phyloP scores from a whole-genome alignment of 2,329 filamentous ascomycete species.

The Lojkania enalia region DNA sequence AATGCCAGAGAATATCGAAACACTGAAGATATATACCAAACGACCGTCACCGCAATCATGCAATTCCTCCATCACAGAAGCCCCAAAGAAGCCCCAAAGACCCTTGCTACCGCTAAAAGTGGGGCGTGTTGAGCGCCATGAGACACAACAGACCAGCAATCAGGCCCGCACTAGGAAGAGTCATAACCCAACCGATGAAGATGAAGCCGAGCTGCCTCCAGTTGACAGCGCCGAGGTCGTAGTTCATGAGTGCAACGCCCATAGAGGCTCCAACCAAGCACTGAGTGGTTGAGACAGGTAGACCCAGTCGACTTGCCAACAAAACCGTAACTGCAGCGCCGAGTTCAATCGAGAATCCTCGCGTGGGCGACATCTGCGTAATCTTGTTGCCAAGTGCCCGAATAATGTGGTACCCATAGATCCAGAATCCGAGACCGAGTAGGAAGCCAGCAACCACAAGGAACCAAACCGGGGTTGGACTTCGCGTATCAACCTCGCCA shows the following conservation, averaged over 20 bases:
- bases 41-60: too few species aligned
- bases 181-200: conserved; percentile 48
- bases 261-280: conserved; percentile 46
- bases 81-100: too few species aligned
- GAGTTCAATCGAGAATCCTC: conserved; percentile 48
- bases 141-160: conserved; percentile 46
- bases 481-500: conserved; percentile 50
- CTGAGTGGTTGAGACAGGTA: conserved; percentile 67
- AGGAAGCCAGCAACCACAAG: conserved; percentile 57
- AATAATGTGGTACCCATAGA: conserved; percentile 68
- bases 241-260: conserved; percentile 35
- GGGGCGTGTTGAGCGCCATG: conserved; percentile 50
- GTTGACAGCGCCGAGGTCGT: conserved; percentile 45
- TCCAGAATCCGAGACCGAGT: conserved; percentile 62
- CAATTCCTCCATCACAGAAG: too few species aligned
- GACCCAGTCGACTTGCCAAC: conserved; percentile 62
- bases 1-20: too few species aligned
- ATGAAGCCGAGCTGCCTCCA: conserved; percentile 48
- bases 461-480: conserved; percentile 63
- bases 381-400: conserved; percentile 63
- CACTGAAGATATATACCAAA: too few species aligned
- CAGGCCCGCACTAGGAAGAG: conserved; percentile 48
- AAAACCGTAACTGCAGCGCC: conserved; percentile 64
- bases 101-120: too few species aligned
- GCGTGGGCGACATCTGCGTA: conserved; percentile 62